Conservation (phyloP, 2,329 filamentous ascomycete species). For the Fusarium sp. region DNA sequence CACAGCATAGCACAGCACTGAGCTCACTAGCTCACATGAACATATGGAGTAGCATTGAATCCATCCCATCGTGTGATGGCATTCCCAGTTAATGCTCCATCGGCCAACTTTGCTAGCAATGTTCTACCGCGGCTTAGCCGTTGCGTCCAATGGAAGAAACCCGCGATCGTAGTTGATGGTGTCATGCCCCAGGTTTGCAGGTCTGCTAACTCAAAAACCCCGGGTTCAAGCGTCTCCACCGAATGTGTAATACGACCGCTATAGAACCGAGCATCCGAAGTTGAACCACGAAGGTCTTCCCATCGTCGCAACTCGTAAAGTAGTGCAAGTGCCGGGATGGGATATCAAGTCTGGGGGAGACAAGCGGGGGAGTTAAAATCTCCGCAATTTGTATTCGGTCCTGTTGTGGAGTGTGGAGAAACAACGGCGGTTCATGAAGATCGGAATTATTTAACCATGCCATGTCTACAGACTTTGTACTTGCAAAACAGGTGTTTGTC, state of each 20-base stretch:
- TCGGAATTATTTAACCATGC: not conserved
- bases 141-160: conserved; percentile 9
- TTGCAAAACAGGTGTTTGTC: conserved; percentile 15
- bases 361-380: conserved; percentile 13
- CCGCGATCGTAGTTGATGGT: conserved; percentile 7
- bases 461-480: not conserved
- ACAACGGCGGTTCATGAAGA: conserved; percentile 1
- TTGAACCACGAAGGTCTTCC: conserved; percentile 22
- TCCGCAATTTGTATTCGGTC: conserved; percentile 36
- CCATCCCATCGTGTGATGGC: conserved; percentile 27
- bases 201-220: conserved; percentile 5
- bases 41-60: conserved; percentile 22
- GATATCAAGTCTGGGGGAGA: conserved; percentile 30
- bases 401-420: conserved; percentile 36
- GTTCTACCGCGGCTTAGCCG: conserved; percentile 28
- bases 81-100: conserved; percentile 34
- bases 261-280: conserved; percentile 41
- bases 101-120: conserved; percentile 9
- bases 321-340: conserved; percentile 16
- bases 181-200: conserved; percentile 25
- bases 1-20: not conserved
- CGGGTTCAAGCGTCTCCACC: conserved; percentile 11
- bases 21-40: conserved; percentile 2
- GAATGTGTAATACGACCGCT: conserved; percentile 41
- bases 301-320: too few species aligned